Evolutionary conservation across 2,329 filamentous ascomycete species (phyloP).

Genomic region (Dryadomyces quercivorus): DNA sequence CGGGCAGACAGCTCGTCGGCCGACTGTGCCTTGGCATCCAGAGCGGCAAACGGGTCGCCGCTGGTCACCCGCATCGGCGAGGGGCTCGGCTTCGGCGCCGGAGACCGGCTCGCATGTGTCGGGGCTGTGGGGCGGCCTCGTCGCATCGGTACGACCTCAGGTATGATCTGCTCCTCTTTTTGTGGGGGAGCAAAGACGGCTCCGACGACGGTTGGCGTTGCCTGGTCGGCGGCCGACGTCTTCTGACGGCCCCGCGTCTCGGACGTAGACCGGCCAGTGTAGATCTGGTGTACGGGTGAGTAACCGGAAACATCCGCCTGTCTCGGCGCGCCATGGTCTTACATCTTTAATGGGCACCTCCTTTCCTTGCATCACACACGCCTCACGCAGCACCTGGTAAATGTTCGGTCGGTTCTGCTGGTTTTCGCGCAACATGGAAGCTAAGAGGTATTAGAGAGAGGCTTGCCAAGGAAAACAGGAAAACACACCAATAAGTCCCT

Average conservation of each 20-base stretch:
- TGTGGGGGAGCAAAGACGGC: constrained; percentile 69
- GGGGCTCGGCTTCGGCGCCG: constrained; percentile 33
- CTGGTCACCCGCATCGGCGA: constrained; percentile 58
- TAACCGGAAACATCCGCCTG: background rate
- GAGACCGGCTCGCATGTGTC: constrained; percentile 18
- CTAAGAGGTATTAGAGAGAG: constrained; percentile 29
- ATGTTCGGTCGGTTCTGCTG: constrained; percentile 75
- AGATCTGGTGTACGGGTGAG: constrained; percentile 44
- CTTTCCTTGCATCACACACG: constrained; percentile 78
- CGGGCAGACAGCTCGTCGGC: constrained; percentile 71
- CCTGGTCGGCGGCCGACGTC: constrained; percentile 36
- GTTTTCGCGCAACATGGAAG: constrained; percentile 80
- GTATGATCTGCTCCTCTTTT: constrained; percentile 60
- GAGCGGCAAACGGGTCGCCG: constrained; percentile 79
- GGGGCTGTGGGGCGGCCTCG: constrained; percentile 57
- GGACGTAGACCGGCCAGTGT: constrained; percentile 49
- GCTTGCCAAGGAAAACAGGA: background rate
- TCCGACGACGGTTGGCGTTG: constrained; percentile 53
- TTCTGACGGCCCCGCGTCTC: constrained; percentile 42
- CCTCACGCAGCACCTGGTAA: constrained; percentile 80
- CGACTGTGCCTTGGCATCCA: constrained; percentile 46
- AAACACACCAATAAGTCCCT: constrained; percentile 70
- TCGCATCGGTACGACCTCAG: constrained; percentile 89
- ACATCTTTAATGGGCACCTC: constrained; percentile 84
- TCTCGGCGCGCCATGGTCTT: constrained; percentile 19